Evolutionary conservation across 2,329 filamentous ascomycete species (phyloP), one percentile per base, ranked within the genome.

Genomic region (Madurella mycetomatis): DNA sequence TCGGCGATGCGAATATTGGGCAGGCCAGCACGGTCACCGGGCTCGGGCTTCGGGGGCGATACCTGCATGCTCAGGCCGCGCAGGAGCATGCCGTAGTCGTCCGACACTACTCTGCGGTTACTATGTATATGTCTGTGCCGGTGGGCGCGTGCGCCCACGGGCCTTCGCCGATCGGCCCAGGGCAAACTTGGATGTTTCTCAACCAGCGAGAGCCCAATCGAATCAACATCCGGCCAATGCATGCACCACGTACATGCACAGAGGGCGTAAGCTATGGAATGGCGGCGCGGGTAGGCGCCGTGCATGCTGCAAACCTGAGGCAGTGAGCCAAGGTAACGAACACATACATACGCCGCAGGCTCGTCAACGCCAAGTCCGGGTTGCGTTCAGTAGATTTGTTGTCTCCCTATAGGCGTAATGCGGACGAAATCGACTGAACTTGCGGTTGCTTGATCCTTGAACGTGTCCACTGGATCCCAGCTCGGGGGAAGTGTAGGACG

Each of bases 201-300:
- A 34, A 34, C 31, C 13, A 15, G 34, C 34, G 34, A 11, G 34
- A 37, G 34, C 34, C 13, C 34, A 65, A 61, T 64, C 59, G 63
- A 63, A 59, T 64, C 67, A 67, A 67, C 67, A 67, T 11, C 34
- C 34, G 34, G 60, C 67, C 69, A 69, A 70, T 70, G 69, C 69
- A 70, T 69, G 67, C 58, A 53, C 46, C 49, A 55, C 59, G 59
- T 54, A 61, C 49, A 59, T 57, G 56, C 58, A 53, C 43, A 37
- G 34, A 15, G 34, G 54, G 56, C 58, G 48, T 7, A 25, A 25
- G 25, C 25, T 25, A 25, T 49, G 49, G 55, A 49, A 30, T 51
- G 48, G 52, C 51, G 58, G 54, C 51, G 47, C 40, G 47, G 32
- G 46, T 48, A 18, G 32, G 50, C 39, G 39, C 47, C 41, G 44